These are phyloP conservation scores for Pueraria montana DNA, from an alignment of 306 rosid species.

Conservation along the genomic window DNA sequence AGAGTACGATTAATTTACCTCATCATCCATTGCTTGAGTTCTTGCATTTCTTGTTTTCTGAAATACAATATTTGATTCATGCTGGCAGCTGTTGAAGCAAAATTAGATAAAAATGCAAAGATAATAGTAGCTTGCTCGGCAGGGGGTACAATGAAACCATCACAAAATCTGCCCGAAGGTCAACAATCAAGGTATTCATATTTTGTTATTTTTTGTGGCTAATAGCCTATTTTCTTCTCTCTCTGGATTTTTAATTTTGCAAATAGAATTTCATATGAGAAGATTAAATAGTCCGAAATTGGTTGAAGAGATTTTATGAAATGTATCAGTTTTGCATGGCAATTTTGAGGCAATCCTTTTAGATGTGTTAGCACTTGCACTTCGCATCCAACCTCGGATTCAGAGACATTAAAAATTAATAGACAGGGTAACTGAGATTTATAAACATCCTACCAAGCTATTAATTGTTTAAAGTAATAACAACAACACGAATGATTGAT, in stretches of 20 bases:
- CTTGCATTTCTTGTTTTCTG: conserved; percentile 29
- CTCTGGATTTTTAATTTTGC: conserved; percentile 30
- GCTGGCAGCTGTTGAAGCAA: conserved; percentile 76
- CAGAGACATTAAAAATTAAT: conserved; percentile 2
- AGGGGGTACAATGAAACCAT: conserved; percentile 93
- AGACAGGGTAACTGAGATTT: background rate
- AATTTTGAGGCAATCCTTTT: conserved; percentile 17
- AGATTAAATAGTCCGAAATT: conserved; percentile 23
- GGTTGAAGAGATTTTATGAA: conserved; percentile 7
- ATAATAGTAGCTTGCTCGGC: conserved; percentile 92
- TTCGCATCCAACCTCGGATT: conserved; percentile 16
- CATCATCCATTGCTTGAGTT: conserved; percentile 16
- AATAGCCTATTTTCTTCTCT: background rate
- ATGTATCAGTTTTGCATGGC: conserved; percentile 7
- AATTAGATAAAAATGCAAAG: conserved; percentile 77
- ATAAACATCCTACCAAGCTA: conserved; percentile 13
- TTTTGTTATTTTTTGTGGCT: background rate
- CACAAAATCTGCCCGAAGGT: conserved; percentile 96
- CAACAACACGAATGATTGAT: background rate
- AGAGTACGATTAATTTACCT: conserved; percentile 55
- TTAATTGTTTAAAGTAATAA: conserved; percentile 15
- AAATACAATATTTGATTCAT: conserved; percentile 30
- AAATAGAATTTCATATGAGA: background rate
- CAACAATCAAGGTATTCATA: conserved; percentile 85
- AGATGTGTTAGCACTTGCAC: conserved; percentile 13